These are phyloP conservation scores for Globisporangium nunn DNA, from an alignment of 352 stramenopile species.

Conservation along the genomic window DNA sequence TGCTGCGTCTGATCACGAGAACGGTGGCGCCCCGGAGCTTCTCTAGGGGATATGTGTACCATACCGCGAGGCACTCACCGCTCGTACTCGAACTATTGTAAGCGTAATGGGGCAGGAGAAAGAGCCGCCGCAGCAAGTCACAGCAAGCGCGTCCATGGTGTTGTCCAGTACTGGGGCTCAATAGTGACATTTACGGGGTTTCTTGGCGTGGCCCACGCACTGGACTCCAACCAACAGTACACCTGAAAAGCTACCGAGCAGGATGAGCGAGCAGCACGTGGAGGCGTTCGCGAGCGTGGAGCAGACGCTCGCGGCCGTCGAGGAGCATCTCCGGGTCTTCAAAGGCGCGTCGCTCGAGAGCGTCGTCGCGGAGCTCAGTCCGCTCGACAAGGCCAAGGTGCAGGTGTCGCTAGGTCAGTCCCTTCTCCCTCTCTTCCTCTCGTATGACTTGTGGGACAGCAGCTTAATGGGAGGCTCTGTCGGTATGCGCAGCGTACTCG, in stretches of 20 bases:
- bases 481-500: conserved; percentile 52
- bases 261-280: conserved; percentile 54
- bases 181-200: conserved; percentile 1
- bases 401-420: conserved; percentile 72
- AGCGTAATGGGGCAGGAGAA: not conserved
- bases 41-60: not conserved
- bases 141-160: not conserved
- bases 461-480: not conserved
- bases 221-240: conserved; percentile 12
- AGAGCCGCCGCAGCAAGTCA: not conserved
- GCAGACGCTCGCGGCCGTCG: conserved; percentile 69
- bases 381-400: conserved; percentile 76
- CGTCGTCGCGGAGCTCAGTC: conserved; percentile 45
- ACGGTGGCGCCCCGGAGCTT: not conserved
- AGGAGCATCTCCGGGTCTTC: conserved; percentile 65
- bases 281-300: conserved; percentile 67
- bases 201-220: not conserved
- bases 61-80: not conserved
- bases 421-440: not conserved
- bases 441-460: not conserved
- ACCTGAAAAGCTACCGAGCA: not conserved
- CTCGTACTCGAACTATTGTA: not conserved
- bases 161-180: not conserved
- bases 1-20: not conserved
- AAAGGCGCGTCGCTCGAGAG: conserved; percentile 45